These are phyloP conservation scores for Pseudogymnoascus sp. DNA, from an alignment of 2,329 filamentous ascomycete genomes.

Conservation along the genomic window DNA sequence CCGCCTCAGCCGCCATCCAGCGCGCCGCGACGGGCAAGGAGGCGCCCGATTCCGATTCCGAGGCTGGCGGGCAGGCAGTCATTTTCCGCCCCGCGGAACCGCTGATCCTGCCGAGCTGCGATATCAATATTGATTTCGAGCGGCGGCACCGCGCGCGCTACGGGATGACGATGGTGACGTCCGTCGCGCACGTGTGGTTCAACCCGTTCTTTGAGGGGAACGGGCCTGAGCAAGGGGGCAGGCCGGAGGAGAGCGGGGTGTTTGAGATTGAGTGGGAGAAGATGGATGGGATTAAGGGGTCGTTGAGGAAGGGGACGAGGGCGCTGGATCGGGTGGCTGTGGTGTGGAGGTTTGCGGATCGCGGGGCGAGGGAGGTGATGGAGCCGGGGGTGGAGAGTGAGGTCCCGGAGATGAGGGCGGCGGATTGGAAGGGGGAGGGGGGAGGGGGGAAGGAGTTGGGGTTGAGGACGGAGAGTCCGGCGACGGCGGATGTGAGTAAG, in stretches of 20 bases:
- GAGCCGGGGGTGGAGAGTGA: constrained; percentile 60
- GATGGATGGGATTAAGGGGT: constrained; percentile 94
- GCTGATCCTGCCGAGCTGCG: constrained; percentile 67
- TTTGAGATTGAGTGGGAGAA: constrained; percentile 66
- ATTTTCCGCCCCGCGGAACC: constrained; percentile 66
- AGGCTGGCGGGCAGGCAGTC: constrained; percentile 61
- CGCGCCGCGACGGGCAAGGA: constrained; percentile 25
- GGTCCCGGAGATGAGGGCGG: constrained; percentile 58
- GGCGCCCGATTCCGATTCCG: constrained; percentile 23
- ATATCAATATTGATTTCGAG: constrained; percentile 86
- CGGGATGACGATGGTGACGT: constrained; percentile 81
- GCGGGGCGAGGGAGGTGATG: constrained; percentile 30
- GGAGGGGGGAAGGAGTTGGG: constrained; percentile 56
- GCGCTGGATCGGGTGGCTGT: constrained; percentile 78
- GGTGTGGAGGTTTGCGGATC: constrained; percentile 57
- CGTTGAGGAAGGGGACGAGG: constrained; percentile 68
- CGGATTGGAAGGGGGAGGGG: constrained; percentile 65
- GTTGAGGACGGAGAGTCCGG: constrained; percentile 54
- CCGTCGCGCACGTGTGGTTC: constrained; percentile 94
- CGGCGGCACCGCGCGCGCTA: constrained; percentile 71
- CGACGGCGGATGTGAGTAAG: constrained; percentile 59
- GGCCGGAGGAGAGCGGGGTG: constrained; percentile 59
- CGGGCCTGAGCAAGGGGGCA: constrained; percentile 59
- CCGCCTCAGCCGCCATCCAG: background rate
- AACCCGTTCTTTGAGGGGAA: constrained; percentile 87